Base-by-base conservation (phyloP, 495 filamentous ascomycete species). In the Tuber borchii region DNA sequence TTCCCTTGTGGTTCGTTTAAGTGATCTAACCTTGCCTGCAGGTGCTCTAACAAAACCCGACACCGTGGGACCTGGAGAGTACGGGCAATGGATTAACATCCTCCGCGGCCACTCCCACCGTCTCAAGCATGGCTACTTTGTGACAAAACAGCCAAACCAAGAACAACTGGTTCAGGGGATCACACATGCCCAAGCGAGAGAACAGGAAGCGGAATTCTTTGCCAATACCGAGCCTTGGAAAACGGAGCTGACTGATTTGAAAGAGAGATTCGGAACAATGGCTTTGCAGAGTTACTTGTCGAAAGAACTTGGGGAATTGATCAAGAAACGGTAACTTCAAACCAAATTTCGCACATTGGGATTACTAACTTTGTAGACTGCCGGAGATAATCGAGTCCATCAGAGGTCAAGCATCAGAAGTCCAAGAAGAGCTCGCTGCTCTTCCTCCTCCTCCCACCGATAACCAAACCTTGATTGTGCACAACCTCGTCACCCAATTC, bases 41-140 rank as follows among this genome's bases (percentile, higher is more conserved):
- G 83, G 87, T 2, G 87, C 87, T 7, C 77, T 88, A 16, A 88
- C 87, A 7, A 88, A 88, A 73, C 87, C 87, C 2, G 87, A 88
- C 73, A 80, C 83, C 2, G 75, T 88, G 34, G 83, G 80, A 22
- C 73, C 71, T 2, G 84, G 79, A 0, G 79, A 83, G 43, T 74
- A 83, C 2, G 72, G 77, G 5, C 76, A 82, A 20, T 83, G 85
- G 80, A 69, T 82, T 10, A 73, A 74, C 16, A 83, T 85, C 17
- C 78, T 88, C 9, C 75, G 75, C 12, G 85, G 85, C 2, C 72
- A 83, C 39, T 79, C 74, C 20, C 85, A 85, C 76, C 46, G 74
- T 2, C 77, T 87, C 7, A 81, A 82, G 10, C 80, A 86, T 70
- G 85, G 83, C 10, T 88, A 87, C 74, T 87, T 82, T 71, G 85